Evolutionary conservation across 129 eudicot species (phyloP).

Genomic region (Apium graveolens): DNA sequence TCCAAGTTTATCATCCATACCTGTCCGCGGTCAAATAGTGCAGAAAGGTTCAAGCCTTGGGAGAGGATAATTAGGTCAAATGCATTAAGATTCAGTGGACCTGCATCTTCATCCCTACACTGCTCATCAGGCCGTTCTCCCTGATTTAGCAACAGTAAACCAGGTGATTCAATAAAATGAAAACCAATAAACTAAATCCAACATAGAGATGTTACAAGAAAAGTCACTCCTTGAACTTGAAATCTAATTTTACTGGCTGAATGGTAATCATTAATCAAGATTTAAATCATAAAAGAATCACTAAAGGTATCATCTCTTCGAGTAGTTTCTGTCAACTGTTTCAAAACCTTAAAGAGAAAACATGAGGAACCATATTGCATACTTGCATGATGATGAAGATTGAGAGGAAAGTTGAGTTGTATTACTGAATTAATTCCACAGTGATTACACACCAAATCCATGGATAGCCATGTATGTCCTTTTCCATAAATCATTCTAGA

Average conservation of each 20-base stretch:
- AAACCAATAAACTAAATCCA: not conserved
- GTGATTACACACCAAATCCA: not conserved
- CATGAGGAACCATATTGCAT: not conserved
- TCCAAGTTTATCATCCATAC: conserved; percentile 25
- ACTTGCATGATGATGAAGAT: not conserved
- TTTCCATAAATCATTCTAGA: not conserved
- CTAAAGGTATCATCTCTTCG: not conserved
- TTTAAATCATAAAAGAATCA: not conserved
- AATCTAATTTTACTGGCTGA: not conserved
- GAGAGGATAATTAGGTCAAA: conserved; percentile 89
- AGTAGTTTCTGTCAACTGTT: not conserved
- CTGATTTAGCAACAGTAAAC: conserved; percentile 30
- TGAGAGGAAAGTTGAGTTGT: not conserved
- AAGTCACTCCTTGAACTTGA: not conserved
- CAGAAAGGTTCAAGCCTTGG: conserved; percentile 81
- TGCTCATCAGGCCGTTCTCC: conserved; percentile 50
- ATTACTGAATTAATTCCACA: not conserved
- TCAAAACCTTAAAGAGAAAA: not conserved
- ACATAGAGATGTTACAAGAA: not conserved
- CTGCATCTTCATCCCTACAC: conserved; percentile 49
- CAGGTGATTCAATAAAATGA: not conserved
- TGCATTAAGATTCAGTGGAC: conserved; percentile 85
- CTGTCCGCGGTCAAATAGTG: conserved; percentile 82
- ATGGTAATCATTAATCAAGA: not conserved
- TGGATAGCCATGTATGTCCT: not conserved